Percentiles rank a stretch among this genome's conserved stretches.
Evolutionary conservation across 495 filamentous ascomycete genomes (phyloP).

Genomic region (Aspergillus baeticus): DNA sequence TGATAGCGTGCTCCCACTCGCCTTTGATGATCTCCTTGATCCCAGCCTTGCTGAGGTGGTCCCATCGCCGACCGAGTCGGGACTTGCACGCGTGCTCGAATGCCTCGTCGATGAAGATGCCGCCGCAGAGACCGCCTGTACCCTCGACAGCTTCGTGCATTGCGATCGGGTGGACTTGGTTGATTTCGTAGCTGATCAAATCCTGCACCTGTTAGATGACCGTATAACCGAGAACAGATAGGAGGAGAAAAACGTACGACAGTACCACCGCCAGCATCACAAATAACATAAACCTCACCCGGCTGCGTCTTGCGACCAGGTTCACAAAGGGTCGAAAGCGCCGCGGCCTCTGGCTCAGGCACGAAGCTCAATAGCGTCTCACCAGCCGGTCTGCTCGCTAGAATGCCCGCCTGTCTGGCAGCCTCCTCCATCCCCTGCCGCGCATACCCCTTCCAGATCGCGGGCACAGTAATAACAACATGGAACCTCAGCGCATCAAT

Average conservation of each 20-base stretch:
- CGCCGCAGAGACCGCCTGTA: slow-evolving; percentile 10
- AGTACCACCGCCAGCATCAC: slow-evolving; percentile 11
- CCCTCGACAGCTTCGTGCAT: slow-evolving; percentile 11
- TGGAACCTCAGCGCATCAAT: slow-evolving; percentile 8
- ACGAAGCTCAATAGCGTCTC: slow-evolving; percentile 9
- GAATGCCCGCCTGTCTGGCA: slow-evolving; percentile 6
- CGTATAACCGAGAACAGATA: neutral
- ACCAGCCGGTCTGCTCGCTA: neutral
- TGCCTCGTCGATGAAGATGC: slow-evolving; percentile 10
- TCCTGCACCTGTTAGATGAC: slow-evolving; percentile 2
- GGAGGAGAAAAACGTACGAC: slow-evolving; percentile 1
- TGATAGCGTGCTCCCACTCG: slow-evolving; percentile 11
- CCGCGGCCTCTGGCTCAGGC: slow-evolving; percentile 10
- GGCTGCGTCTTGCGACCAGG: slow-evolving; percentile 3
- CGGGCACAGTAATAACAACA: slow-evolving; percentile 9
- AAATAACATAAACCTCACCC: slow-evolving; percentile 10
- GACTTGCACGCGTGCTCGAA: slow-evolving; percentile 10
- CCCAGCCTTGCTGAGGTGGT: slow-evolving; percentile 12
- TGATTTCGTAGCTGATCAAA: slow-evolving; percentile 10
- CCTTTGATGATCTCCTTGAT: slow-evolving; percentile 13
- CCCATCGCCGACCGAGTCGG: slow-evolving; percentile 8
- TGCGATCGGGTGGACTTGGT: slow-evolving; percentile 4
- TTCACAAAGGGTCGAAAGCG: slow-evolving; percentile 9
- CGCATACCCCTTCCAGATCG: slow-evolving; percentile 12
- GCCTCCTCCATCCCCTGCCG: slow-evolving; percentile 11